phyloP scores from a whole-genome alignment of 2,329 filamentous ascomycete species.

The Penicillium sp. region DNA sequence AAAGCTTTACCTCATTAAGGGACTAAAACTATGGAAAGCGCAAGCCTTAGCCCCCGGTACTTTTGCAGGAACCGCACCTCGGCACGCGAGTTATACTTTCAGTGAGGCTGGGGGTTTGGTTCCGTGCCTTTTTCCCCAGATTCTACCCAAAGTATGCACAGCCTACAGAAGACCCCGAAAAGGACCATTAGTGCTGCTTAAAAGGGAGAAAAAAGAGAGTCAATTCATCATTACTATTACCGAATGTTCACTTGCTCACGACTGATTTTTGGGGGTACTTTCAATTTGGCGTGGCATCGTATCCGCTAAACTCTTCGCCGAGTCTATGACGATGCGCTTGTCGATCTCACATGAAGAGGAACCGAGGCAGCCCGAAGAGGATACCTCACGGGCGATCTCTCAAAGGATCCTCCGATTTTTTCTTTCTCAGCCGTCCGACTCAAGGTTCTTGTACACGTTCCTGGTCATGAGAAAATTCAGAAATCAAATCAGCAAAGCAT shows the following conservation, averaged over 20 bases:
- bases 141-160: not conserved
- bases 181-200: not conserved
- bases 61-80: not conserved
- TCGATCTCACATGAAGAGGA: slow-evolving; percentile 28
- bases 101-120: not conserved
- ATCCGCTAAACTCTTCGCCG: slow-evolving; percentile 1
- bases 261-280: not conserved
- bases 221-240: not conserved
- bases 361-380: slow-evolving; percentile 6
- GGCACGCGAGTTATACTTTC: not conserved
- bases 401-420: not conserved
- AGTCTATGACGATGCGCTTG: slow-evolving; percentile 14
- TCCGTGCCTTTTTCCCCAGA: not conserved
- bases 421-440: not conserved
- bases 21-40: not conserved
- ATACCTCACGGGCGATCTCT: not conserved
- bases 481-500: not conserved
- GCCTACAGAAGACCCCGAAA: not conserved
- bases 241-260: not conserved
- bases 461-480: not conserved
- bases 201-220: not conserved
- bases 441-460: not conserved
- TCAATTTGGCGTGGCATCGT: not conserved
- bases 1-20: not conserved
- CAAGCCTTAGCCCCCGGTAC: not conserved